Evolutionary conservation across 306 rosid genomes (phyloP).

Genomic region (Castanopsis chinensis): DNA sequence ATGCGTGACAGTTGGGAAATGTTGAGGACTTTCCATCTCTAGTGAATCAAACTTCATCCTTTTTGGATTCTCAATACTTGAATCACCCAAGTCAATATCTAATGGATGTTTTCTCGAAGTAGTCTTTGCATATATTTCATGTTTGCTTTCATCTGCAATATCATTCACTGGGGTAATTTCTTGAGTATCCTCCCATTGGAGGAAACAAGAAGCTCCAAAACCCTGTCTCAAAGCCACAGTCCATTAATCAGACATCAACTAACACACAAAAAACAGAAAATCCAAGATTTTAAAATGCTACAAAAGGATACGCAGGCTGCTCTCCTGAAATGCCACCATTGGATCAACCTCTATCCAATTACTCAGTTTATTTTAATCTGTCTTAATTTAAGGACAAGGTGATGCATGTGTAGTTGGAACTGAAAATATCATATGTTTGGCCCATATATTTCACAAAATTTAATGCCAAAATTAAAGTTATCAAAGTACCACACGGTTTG

Average conservation of each 20-base stretch:
- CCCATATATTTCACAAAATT: background rate
- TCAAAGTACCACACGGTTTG: background rate
- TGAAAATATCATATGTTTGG: background rate
- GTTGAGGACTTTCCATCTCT: background rate
- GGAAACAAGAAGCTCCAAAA: constrained; percentile 22
- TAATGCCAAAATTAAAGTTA: background rate
- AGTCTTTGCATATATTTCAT: background rate
- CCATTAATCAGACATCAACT: background rate
- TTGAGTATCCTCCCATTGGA: background rate
- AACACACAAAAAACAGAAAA: background rate
- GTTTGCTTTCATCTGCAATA: background rate
- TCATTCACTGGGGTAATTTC: background rate
- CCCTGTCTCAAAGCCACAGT: constrained; percentile 9
- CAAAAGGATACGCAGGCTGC: background rate
- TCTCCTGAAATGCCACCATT: background rate
- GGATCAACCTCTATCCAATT: background rate
- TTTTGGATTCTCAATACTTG: too few species aligned
- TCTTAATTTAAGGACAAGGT: background rate
- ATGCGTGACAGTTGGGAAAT: background rate
- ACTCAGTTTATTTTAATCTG: background rate
- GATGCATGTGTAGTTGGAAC: background rate
- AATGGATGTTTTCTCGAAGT: background rate
- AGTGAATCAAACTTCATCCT: background rate
- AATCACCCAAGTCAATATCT: background rate
- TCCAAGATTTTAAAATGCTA: background rate